Evolutionary conservation across 2,329 filamentous ascomycete genomes (phyloP).

Genomic region (Corynespora cassiicola): DNA sequence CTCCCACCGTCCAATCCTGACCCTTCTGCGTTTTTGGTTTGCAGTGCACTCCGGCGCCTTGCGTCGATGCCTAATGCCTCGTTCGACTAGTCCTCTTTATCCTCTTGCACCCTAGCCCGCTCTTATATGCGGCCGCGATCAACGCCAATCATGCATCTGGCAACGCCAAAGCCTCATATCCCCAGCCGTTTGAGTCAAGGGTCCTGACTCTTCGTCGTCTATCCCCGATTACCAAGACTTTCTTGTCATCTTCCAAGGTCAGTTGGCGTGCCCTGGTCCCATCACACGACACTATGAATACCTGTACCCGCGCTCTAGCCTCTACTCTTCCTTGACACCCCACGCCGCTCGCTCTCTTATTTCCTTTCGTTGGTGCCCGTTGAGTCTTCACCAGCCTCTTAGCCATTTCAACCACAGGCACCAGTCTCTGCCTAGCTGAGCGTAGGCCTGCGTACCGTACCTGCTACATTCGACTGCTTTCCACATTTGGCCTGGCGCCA

Average conservation of each 20-base stretch:
- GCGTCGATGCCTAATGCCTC: constrained; percentile 27
- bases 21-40: constrained; percentile 10
- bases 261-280: constrained; percentile 12
- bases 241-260: constrained; percentile 22
- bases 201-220: constrained; percentile 22
- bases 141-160: constrained; percentile 21
- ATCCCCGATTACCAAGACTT: constrained; percentile 17
- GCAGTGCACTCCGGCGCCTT: constrained; percentile 13
- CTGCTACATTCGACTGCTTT: constrained; percentile 18
- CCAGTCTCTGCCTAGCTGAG: constrained; percentile 19
- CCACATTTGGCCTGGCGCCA: constrained; percentile 30
- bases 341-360: constrained; percentile 16
- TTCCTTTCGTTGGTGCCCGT: constrained; percentile 11
- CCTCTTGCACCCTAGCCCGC: constrained; percentile 25
- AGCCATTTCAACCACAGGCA: too few relatives aligned
- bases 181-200: constrained; percentile 29
- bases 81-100: constrained; percentile 23
- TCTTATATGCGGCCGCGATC: constrained; percentile 9
- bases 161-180: constrained; percentile 23
- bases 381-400: constrained; percentile 12
- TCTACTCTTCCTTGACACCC: constrained; percentile 17
- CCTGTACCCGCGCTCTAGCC: constrained; percentile 12
- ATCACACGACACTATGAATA: constrained; percentile 29
- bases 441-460: constrained; percentile 16
- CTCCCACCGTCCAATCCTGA: constrained; percentile 14